phyloP scores from a whole-genome alignment of 768 basidiomycete species.

The Artomyces pyxidatus region DNA sequence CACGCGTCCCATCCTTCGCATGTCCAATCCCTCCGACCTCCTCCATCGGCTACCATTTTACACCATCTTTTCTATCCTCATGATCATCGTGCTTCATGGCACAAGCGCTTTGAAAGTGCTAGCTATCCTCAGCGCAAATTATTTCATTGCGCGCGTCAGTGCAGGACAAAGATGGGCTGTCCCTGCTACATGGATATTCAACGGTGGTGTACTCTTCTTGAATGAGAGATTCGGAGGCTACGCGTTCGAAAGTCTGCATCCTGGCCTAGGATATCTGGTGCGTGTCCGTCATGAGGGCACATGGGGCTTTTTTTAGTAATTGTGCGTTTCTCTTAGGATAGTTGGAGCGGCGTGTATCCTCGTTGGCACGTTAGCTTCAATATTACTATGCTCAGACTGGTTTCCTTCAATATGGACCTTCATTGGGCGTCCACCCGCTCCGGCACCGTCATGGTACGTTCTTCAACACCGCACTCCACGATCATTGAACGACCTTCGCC shows the following conservation, averaged over 20 bases:
- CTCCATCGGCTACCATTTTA: slow-evolving; percentile 48
- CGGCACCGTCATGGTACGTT: too few relatives aligned
- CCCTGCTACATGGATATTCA: slow-evolving; percentile 69
- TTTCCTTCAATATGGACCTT: slow-evolving; percentile 92
- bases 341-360: slow-evolving; percentile 68
- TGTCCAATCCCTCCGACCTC: slow-evolving; percentile 21
- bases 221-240: slow-evolving; percentile 79
- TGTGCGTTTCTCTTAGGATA: slow-evolving; percentile 38
- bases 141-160: slow-evolving; percentile 42
- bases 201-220: slow-evolving; percentile 59
- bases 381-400: slow-evolving; percentile 88
- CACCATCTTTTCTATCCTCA: slow-evolving; percentile 48
- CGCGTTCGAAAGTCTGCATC: slow-evolving; percentile 46
- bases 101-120: slow-evolving; percentile 71
- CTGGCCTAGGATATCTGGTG: slow-evolving; percentile 55
- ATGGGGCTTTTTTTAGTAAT: neutral
- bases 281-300: slow-evolving; percentile 19
- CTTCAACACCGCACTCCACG: too few relatives aligned
- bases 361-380: slow-evolving; percentile 94
- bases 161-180: slow-evolving; percentile 38
- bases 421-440: slow-evolving; percentile 63
- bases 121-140: slow-evolving; percentile 64
- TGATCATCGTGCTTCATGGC: slow-evolving; percentile 76
- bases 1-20: slow-evolving; percentile 20
- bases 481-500: neutral